Conservation (phyloP, 1,284 basidiomycete genomes). For the Coriolopsis trogii region DNA sequence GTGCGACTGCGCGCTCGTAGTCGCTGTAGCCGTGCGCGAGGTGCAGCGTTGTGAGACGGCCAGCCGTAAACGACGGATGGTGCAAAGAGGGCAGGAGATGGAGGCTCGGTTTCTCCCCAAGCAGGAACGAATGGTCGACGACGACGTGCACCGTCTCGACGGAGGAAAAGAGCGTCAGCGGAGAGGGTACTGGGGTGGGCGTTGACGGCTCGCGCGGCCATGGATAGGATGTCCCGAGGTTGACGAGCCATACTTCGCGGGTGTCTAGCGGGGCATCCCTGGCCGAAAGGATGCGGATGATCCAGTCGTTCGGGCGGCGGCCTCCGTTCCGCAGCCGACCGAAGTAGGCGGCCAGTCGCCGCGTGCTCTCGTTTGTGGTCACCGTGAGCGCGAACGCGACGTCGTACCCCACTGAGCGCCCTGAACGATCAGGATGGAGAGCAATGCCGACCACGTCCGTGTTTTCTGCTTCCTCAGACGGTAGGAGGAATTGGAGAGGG, state of each 20-base stretch:
- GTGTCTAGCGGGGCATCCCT: background rate
- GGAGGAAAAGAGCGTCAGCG: background rate
- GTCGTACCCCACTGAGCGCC: background rate
- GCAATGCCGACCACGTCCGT: background rate
- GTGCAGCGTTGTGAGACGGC: background rate
- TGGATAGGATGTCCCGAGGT: background rate
- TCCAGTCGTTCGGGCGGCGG: background rate
- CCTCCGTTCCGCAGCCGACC: background rate
- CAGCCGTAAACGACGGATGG: too few relatives aligned
- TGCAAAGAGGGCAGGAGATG: background rate
- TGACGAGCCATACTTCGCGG: slow-evolving; percentile 2
- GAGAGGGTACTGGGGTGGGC: background rate
- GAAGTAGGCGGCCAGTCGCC: background rate
- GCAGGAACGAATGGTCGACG: background rate
- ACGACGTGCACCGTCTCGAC: background rate
- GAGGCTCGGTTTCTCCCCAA: background rate
- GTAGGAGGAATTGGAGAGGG: background rate
- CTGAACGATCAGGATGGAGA: background rate
- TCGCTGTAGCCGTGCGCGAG: background rate
- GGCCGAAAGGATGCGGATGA: background rate
- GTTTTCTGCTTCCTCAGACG: background rate
- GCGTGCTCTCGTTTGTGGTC: background rate
- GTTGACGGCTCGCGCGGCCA: background rate
- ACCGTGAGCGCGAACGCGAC: background rate
- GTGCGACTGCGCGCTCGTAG: too few relatives aligned